Percentiles rank a stretch among this genome's conserved stretches.
Evolutionary conservation across 225 moss, liverwort and hornwort genomes (phyloP).

Genomic region (Pseudisothecium myosuroides): DNA sequence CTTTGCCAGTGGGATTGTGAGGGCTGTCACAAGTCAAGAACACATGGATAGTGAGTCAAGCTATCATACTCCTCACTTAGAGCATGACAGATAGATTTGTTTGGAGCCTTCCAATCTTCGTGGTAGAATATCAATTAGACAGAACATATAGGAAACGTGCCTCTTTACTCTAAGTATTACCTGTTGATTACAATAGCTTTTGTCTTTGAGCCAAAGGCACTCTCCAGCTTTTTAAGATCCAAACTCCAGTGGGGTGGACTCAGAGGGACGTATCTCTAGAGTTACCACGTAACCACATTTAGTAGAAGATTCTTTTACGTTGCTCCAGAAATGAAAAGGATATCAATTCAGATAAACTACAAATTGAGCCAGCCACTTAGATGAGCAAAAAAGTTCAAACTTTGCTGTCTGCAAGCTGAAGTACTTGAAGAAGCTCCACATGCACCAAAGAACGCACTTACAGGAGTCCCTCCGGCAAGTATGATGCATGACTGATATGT

Average conservation of each 20-base stretch:
- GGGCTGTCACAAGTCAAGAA: constrained; percentile 36
- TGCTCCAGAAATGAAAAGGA: not conserved
- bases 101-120: not conserved
- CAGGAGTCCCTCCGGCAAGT: constrained; percentile 71
- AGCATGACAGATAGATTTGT: not conserved
- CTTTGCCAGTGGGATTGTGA: constrained; percentile 92
- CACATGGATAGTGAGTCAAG: not conserved
- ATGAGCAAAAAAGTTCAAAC: not conserved
- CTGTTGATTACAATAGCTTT: constrained; percentile 84
- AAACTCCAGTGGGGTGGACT: constrained; percentile 55
- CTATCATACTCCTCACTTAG: not conserved
- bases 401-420: not conserved
- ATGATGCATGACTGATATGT: constrained; percentile 78
- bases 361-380: not conserved
- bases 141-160: not conserved
- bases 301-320: not conserved
- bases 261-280: constrained; percentile 55
- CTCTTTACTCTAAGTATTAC: not conserved
- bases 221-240: constrained; percentile 53
- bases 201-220: constrained; percentile 38
- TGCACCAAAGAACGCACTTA: constrained; percentile 20
- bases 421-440: not conserved
- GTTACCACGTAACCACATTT: not conserved
- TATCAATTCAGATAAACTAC: not conserved
- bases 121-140: not conserved